Percentiles rank a stretch among this genome's conserved stretches.
Conservation (phyloP, 2,329 filamentous ascomycete genomes). For the Calonectria pauciramosa region DNA sequence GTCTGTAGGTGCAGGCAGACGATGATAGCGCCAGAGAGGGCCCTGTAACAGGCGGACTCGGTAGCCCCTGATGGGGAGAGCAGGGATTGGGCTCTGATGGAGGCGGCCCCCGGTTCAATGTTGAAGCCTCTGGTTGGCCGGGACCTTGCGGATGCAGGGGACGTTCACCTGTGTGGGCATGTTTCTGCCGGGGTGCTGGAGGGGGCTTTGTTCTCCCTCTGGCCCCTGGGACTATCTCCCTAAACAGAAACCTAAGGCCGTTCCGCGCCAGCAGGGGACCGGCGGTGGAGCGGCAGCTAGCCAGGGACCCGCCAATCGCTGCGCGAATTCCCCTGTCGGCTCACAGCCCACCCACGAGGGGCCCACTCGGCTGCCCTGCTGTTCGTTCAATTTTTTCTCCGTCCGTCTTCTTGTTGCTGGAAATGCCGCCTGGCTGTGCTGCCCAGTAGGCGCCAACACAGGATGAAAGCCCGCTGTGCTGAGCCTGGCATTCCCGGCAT, state of each 20-base stretch:
- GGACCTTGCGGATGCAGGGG: conserved; percentile 19
- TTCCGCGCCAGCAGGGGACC: conserved; percentile 30
- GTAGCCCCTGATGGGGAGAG: conserved; percentile 5
- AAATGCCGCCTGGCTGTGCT: neutral
- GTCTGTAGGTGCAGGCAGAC: neutral
- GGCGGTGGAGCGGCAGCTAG: conserved; percentile 20
- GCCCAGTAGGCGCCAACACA: neutral
- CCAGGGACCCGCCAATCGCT: conserved; percentile 8
- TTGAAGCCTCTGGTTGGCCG: conserved; percentile 16
- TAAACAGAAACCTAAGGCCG: conserved; percentile 37
- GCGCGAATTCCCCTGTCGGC: conserved; percentile 14
- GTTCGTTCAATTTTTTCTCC: neutral
- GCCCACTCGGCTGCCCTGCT: neutral
- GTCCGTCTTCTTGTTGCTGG: neutral
- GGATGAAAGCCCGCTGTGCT: neutral
- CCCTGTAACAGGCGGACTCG: neutral
- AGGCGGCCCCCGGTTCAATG: neutral
- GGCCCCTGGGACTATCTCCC: conserved; percentile 41
- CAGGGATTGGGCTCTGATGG: conserved; percentile 9
- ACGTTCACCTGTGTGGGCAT: neutral
- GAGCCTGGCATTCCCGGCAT: neutral
- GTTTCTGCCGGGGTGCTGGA: conserved; percentile 18
- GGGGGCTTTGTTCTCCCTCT: conserved; percentile 9
- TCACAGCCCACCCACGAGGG: neutral
- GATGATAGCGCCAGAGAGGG: conserved; percentile 2